phyloP scores from a whole-genome alignment of 805 yeast species.

The Zygosaccharomyces pseudorouxii region DNA sequence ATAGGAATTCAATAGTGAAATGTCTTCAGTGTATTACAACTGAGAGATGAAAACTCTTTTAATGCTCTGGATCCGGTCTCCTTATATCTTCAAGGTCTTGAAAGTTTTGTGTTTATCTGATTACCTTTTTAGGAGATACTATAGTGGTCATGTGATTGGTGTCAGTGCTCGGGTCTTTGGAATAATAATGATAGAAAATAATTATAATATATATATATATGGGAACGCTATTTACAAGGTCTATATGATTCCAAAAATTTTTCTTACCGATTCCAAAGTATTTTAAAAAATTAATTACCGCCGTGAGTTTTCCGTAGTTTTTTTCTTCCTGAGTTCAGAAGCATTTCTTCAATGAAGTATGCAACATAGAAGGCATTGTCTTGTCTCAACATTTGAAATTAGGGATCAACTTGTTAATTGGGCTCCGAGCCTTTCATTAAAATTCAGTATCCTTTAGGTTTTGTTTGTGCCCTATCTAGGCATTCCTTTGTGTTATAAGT shows the following conservation, averaged over 20 bases:
- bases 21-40: neutral
- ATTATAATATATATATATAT: neutral
- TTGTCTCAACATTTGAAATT: too few relatives aligned
- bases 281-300: too few relatives aligned
- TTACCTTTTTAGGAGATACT: slow-evolving; percentile 2
- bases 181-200: neutral
- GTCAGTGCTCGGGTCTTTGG: neutral
- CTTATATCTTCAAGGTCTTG: neutral
- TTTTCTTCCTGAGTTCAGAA: too few relatives aligned
- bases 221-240: too few relatives aligned
- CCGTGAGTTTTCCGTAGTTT: too few relatives aligned
- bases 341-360: too few relatives aligned
- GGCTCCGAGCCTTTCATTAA: too few relatives aligned
- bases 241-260: too few relatives aligned
- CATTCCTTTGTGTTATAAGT: neutral
- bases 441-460: too few relatives aligned
- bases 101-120: slow-evolving; percentile 5
- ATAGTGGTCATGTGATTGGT: neutral
- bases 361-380: too few relatives aligned
- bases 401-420: too few relatives aligned
- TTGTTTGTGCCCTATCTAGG: neutral
- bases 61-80: neutral
- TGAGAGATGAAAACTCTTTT: neutral
- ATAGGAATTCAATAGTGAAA: neutral
- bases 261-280: slow-evolving; percentile 14